These are phyloP conservation scores for Lodderomyces parapsilosis DNA, from an alignment of 1,139 yeast genomes.

Conservation along the genomic window DNA sequence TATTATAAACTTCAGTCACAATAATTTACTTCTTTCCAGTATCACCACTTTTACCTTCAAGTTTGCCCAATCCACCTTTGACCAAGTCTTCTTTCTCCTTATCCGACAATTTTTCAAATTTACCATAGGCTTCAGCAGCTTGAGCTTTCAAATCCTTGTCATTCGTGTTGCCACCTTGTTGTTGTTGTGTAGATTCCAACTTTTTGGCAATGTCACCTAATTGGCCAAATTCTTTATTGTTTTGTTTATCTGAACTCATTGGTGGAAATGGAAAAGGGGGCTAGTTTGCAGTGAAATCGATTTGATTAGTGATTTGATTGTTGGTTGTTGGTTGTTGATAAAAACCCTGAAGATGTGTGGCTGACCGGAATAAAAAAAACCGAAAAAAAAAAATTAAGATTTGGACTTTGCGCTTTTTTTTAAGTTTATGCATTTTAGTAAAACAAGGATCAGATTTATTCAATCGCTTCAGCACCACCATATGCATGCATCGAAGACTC, in stretches of 20 bases:
- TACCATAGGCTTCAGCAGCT: slow-evolving; percentile 4
- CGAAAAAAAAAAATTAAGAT: no score
- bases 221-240: slow-evolving; percentile 16
- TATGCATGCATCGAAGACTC: neutral
- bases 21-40: slow-evolving; percentile 1
- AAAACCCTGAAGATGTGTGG: no score
- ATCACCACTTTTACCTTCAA: slow-evolving; percentile 16
- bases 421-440: no score
- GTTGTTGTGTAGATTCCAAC: slow-evolving; percentile 1
- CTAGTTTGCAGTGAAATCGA: no score
- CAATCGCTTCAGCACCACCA: no score
- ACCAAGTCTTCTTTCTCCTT: slow-evolving; percentile 11
- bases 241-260: slow-evolving; percentile 9
- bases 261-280: no score
- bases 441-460: no score
- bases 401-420: no score
- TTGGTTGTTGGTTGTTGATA: no score
- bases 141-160: slow-evolving; percentile 1
- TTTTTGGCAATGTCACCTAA: slow-evolving; percentile 13
- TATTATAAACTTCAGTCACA: no score
- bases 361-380: no score
- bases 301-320: no score
- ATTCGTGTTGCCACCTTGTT: neutral
- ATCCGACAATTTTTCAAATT: slow-evolving; percentile 7
- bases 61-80: slow-evolving; percentile 15